Base-by-base conservation (phyloP, 164 flowering plant genomes). In the Vitis rotundifolia region DNA sequence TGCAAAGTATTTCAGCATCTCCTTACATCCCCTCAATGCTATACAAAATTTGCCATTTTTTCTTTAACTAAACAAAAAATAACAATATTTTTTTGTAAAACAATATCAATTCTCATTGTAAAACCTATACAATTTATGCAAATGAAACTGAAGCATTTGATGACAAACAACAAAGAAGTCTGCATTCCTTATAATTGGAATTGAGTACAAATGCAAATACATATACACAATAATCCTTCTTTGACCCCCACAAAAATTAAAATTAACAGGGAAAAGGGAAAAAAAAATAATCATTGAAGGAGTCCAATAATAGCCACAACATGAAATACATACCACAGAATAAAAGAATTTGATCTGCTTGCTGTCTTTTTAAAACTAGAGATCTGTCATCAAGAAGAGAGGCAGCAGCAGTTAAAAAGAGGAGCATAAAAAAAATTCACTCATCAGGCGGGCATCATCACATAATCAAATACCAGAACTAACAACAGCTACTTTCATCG, bases 321-420 rank as follows among this genome's bases (percentile, higher is more conserved):
- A 62, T 59, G 70, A 52, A 69, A 71, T 68, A 61, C 79, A 76
- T 59, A 10, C 59, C 63, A 79, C 75, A 53, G 77, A 83, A 83
- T 84, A 60, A 86, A 88, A 80, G 87, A 85, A 86, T 84, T 76
- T 72, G n/a, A 63, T 65, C 69, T 55, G 65, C 71, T 72, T 68
- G 69, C 72, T 74, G 80, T 67, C 77, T 49, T 63, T 59, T 63
- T 59, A 19, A 56, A 62, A 62, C 74, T 66, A 71, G 61, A 74
- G 44, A 62, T 56, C 62, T 70, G 58, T 49, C 56, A 69, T 53
- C 73, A 69, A 11, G 75, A 72, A 77, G 59, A 69, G 47, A 70
- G 70, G 80, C 81, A 80, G 80, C 71, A 75, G 75, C 62, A 44
- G 29, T 28, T 53, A 37, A 54, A 72, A 60, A 58, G 70, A 54